A percentile compares a stretch with the other conserved stretches of the same genome.
phyloP scores from a whole-genome alignment of 2,329 filamentous ascomycete species.

The Penicillium sp. region DNA sequence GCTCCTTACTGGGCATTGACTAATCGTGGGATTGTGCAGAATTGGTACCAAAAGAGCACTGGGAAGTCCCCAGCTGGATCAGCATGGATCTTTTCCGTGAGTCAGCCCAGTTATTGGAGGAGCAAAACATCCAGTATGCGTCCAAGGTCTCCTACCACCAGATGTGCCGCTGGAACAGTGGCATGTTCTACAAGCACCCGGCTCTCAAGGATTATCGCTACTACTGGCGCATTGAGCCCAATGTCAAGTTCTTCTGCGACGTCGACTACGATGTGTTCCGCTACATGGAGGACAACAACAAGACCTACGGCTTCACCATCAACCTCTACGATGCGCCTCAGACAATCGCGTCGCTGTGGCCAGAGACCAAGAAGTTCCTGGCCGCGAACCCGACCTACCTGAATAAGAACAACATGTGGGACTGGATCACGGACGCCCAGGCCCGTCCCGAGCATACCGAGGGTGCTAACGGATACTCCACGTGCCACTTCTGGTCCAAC shows the following conservation, averaged over 20 bases:
- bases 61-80: slow-evolving; percentile 90
- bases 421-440: slow-evolving; percentile 77
- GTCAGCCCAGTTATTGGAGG: slow-evolving; percentile 76
- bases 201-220: slow-evolving; percentile 77
- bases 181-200: slow-evolving; percentile 95
- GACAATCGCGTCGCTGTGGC: slow-evolving; percentile 86
- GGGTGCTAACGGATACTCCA: slow-evolving; percentile 88
- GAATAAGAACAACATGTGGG: slow-evolving; percentile 77
- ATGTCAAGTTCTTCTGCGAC: slow-evolving; percentile 98
- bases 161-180: slow-evolving; percentile 99
- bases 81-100: slow-evolving; percentile 80
- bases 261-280: slow-evolving; percentile 98
- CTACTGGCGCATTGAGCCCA: slow-evolving; percentile 98
- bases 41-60: slow-evolving; percentile 89
- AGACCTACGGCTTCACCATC: slow-evolving; percentile 98
- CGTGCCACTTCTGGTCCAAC: slow-evolving; percentile 99
- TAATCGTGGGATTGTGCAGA: slow-evolving; percentile 52
- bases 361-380: slow-evolving; percentile 90
- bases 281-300: slow-evolving; percentile 97
- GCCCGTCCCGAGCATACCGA: slow-evolving; percentile 75
- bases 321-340: slow-evolving; percentile 90
- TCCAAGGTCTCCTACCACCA: slow-evolving; percentile 89
- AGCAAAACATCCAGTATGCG: slow-evolving; percentile 87
- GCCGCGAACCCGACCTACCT: slow-evolving; percentile 78
- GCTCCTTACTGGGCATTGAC: background rate